A percentile compares a stretch with the other conserved stretches of the same genome.
These are phyloP conservation scores for Actinomucor elegans DNA, from an alignment of 371 early-diverging fungal species.

Conservation along the genomic window DNA sequence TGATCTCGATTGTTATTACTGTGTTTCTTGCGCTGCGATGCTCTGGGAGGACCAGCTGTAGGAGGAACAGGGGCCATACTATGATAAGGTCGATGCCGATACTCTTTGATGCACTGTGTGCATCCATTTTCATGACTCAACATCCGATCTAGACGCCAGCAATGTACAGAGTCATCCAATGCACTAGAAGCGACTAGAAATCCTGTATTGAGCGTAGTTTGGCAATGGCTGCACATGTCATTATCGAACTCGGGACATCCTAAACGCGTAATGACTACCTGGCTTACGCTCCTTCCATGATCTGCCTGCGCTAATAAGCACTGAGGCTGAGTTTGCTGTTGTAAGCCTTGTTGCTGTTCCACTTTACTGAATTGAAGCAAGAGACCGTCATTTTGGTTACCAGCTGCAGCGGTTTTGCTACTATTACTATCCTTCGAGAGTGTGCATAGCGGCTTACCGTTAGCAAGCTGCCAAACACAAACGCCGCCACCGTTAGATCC, in stretches of 20 bases:
- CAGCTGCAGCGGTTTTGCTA: constrained; percentile 2
- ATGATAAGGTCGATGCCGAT: constrained; percentile 26
- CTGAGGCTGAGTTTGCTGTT: background rate
- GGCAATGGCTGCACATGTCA: constrained; percentile 27
- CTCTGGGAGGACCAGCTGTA: background rate
- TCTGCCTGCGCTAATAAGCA: constrained; percentile 1
- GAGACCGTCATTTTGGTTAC: constrained; percentile 15
- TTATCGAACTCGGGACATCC: constrained; percentile 29
- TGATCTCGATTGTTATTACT: background rate
- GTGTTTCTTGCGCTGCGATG: background rate
- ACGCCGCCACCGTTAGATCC: constrained; percentile 81
- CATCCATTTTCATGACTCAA: constrained; percentile 22
- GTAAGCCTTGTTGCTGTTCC: background rate
- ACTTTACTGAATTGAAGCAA: constrained; percentile 21
- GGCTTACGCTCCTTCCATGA: constrained; percentile 30
- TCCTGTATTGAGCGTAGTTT: constrained; percentile 36
- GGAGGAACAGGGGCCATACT: background rate
- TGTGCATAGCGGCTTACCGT: constrained; percentile 51
- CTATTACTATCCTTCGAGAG: constrained; percentile 25
- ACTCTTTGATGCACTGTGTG: constrained; percentile 26
- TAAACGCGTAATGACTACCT: constrained; percentile 33
- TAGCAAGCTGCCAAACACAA: constrained; percentile 77
- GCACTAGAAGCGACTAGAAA: constrained; percentile 39
- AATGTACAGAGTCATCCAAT: constrained; percentile 31
- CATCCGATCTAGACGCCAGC: constrained; percentile 37